Percentiles rank a stretch among this genome's conserved stretches.
Conservation (phyloP, 257 asterid species). For the Capsicum baccatum region DNA sequence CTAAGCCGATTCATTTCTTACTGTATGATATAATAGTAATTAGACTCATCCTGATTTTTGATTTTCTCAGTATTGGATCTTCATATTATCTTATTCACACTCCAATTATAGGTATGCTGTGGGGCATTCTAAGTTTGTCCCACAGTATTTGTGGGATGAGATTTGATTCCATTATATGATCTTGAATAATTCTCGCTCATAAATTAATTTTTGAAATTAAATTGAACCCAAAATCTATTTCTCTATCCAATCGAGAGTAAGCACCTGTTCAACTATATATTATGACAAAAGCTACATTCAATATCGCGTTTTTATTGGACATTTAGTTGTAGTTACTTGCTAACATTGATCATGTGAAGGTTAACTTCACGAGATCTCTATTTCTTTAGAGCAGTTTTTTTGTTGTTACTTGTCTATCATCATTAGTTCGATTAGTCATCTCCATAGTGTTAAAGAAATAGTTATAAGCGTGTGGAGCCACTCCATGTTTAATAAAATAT, state of each 20-base stretch:
- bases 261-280: not conserved
- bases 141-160: not conserved
- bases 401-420: conserved; percentile 15
- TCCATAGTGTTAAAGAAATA: not conserved
- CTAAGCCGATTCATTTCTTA: too few relatives aligned
- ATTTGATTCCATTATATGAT: not conserved
- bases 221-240: not conserved
- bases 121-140: not conserved
- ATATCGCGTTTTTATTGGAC: not conserved
- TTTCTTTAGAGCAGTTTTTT: conserved; percentile 9
- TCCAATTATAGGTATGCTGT: not conserved
- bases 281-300: not conserved
- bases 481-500: not conserved
- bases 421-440: conserved; percentile 28
- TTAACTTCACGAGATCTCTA: not conserved
- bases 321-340: conserved; percentile 8
- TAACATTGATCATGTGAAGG: conserved; percentile 25
- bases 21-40: not conserved
- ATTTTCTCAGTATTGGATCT: not conserved
- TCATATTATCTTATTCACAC: too few relatives aligned
- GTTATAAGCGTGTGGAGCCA: conserved; percentile 14
- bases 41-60: too few relatives aligned
- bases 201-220: not conserved
- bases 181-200: not conserved
- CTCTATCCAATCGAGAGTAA: not conserved